Evolutionary conservation across 1,284 basidiomycete species (phyloP).

Genomic region (Prillingera fragicola): DNA sequence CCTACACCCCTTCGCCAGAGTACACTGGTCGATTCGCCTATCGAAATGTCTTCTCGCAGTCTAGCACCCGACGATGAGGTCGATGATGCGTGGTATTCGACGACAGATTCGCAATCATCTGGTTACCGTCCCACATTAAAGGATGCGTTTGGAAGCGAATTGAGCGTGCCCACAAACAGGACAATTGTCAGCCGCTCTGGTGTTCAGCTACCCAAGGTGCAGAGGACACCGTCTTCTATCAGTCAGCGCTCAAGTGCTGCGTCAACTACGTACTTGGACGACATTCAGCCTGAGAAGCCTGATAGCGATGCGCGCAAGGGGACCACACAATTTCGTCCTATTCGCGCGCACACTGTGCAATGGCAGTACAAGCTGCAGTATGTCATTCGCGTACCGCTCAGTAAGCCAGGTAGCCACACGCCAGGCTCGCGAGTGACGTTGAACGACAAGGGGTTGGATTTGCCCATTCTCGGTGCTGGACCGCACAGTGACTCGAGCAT

Average conservation of each 20-base stretch:
- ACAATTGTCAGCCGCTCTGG: no score
- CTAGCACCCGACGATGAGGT: not conserved
- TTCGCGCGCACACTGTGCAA: conserved; percentile 32
- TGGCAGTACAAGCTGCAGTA: conserved; percentile 44
- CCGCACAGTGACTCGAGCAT: conserved; percentile 37
- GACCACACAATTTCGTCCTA: conserved; percentile 23
- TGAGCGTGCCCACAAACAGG: no score
- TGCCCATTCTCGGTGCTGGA: conserved; percentile 36
- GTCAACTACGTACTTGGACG: no score
- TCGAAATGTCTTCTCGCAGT: no score
- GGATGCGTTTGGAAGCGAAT: no score
- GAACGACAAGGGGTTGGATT: no score
- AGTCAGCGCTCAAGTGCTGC: no score
- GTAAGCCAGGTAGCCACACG: conserved; percentile 19
- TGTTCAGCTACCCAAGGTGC: no score
- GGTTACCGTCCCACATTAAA: not conserved
- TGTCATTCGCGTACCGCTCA: conserved; percentile 33
- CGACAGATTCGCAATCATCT: not conserved
- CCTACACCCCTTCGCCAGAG: conserved; percentile 27
- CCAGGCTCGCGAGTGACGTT: conserved; percentile 1
- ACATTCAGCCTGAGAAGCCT: no score
- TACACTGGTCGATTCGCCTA: no score
- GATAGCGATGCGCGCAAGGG: conserved; percentile 35
- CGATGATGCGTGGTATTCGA: not conserved
- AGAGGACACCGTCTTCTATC: no score